Percentiles rank a stretch among this genome's conserved stretches.
These are phyloP conservation scores for Paramecium bursaria DNA, from an alignment of 73 alveolate species.

Conservation along the genomic window DNA sequence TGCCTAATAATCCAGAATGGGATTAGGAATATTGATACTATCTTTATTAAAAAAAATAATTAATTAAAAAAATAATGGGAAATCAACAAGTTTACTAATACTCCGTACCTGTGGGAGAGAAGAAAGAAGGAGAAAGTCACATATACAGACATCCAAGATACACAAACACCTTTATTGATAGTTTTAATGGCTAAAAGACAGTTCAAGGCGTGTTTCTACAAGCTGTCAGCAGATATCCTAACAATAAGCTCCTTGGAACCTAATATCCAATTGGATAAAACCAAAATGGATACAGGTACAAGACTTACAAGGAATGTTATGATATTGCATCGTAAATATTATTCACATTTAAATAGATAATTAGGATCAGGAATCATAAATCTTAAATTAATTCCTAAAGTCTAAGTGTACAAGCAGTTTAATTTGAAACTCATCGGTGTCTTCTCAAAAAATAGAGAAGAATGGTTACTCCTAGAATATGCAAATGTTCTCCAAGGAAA, in stretches of 20 bases:
- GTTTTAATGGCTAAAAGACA: conserved; percentile 36
- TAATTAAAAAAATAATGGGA: conserved; percentile 5
- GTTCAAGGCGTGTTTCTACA: conserved; percentile 42
- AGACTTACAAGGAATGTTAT: conserved; percentile 21
- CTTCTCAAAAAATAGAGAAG: conserved; percentile 89
- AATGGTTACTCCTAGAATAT: conserved; percentile 82
- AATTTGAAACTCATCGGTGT: conserved; percentile 81
- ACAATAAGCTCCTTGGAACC: conserved; percentile 34
- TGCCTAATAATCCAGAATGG: conserved; percentile 62
- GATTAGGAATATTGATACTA: conserved; percentile 70
- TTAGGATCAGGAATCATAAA: conserved; percentile 46
- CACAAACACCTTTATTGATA: conserved; percentile 57
- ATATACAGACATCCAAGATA: conserved; percentile 75
- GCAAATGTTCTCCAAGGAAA: conserved; percentile 80
- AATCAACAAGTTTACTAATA: conserved; percentile 62
- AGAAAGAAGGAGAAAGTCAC: conserved; percentile 81
- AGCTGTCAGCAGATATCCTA: neutral
- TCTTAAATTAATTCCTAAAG: conserved; percentile 44
- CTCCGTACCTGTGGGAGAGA: conserved; percentile 77
- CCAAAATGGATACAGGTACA: conserved; percentile 12
- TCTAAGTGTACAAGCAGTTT: conserved; percentile 23
- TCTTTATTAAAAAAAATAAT: neutral
- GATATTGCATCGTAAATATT: conserved; percentile 19
- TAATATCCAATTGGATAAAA: conserved; percentile 4
- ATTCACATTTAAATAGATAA: neutral